Base-by-base conservation (phyloP, 257 asterid genomes). In the Knoxia roxburghii region DNA sequence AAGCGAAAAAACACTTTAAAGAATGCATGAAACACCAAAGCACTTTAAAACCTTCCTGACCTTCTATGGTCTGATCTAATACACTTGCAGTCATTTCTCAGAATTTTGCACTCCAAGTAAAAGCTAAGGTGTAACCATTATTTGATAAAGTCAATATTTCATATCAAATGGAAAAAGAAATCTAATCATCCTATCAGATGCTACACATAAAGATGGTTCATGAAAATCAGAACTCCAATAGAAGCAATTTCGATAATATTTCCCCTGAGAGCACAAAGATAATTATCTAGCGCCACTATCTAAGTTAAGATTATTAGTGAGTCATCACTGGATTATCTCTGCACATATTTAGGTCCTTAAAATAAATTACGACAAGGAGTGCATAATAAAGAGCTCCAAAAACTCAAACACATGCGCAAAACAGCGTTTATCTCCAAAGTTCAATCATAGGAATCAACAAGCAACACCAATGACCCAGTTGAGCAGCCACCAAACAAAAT, bases 391-490 rank as follows among this genome's bases (percentile, higher is more conserved):
- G 7, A 30, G 24, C 5, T 7, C 0, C 0, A 21, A 2, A 13
- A 6, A 50, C 21, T 26, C 14, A 35, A 21, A n/a, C 1, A 29
- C 13, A 5, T 11, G 50, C 43, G 21, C 33, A 3, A 65, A 27
- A 65, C 0, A 13, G 5, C 51, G 21, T 33, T 18, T 32, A 20
- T 14, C 13, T 17, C 35, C 21, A 35, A 32, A 1, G 23, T 21
- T 37, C 69, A 17, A 29, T 45, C 10, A 13, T 37, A 10, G n/a
- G 11, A 18, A 26, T 5, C 30, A 49, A 26, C 55, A 65, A 50
- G 59, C 69, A 65, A 51, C 48, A 65, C n/a, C 50, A 11, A 4
- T 12, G 18, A 21, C 49, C n/a, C n/a, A 46, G 69, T 32, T 29
- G 45, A 30, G 27, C 46, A 46, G 4, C 43, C 4, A 35, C 45